Percentiles rank a stretch among this genome's conserved stretches.
These are phyloP conservation scores for Zea luxurians DNA, from an alignment of 176 grass and related monocot genomes.

Conservation along the genomic window DNA sequence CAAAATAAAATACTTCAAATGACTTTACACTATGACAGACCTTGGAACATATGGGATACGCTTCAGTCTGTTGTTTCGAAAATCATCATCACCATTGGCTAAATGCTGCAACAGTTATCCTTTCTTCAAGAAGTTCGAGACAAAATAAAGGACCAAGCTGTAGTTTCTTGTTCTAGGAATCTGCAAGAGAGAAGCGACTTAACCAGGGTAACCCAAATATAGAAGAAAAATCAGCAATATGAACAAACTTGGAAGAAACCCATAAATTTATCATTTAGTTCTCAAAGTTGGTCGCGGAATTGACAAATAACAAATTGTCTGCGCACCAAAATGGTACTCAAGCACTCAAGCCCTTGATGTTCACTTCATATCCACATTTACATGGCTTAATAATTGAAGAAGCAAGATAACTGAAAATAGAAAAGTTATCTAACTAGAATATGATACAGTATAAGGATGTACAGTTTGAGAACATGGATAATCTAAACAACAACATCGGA, in stretches of 20 bases:
- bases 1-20: slow-evolving; percentile 5
- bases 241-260: neutral
- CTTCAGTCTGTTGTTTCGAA: slow-evolving; percentile 94
- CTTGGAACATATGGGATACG: slow-evolving; percentile 95
- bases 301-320: neutral
- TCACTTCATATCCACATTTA: too few species aligned
- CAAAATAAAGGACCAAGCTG: slow-evolving; percentile 92
- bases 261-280: neutral
- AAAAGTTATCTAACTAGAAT: too few species aligned
- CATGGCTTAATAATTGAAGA: too few species aligned
- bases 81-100: slow-evolving; percentile 86
- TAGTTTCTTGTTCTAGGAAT: slow-evolving; percentile 85
- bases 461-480: too few species aligned
- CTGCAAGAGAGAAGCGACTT: slow-evolving; percentile 48
- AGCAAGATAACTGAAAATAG: too few species aligned
- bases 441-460: too few species aligned
- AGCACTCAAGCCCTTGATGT: too few species aligned
- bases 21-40: slow-evolving; percentile 44
- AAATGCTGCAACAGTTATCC: slow-evolving; percentile 88
- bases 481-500: too few species aligned
- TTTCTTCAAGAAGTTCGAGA: slow-evolving; percentile 61
- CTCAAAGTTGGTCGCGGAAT: neutral
- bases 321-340: too few species aligned
- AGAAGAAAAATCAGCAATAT: neutral
- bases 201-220: slow-evolving; percentile 9